Base-by-base conservation (phyloP, 2,329 filamentous ascomycete species). In the Ophiostoma sp. region DNA sequence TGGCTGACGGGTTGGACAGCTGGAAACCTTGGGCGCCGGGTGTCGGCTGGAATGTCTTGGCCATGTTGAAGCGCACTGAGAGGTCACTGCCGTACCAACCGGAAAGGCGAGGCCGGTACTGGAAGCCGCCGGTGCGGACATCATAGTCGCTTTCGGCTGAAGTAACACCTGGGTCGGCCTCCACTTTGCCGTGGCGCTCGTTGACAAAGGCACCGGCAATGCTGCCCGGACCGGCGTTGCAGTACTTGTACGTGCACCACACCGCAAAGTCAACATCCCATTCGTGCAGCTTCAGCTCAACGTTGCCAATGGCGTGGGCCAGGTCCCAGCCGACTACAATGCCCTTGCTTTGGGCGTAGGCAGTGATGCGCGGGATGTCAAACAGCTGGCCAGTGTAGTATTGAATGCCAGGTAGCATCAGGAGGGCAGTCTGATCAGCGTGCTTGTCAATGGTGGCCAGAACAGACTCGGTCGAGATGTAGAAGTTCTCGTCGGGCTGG, bases 171-270 rank as follows among this genome's bases (percentile, higher is more conserved):
- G 15, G 28, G 36, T 28, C 11, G 3, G 45, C 9, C 45, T 83
- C 81, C 12, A 93, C 89, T 31, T 81, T 80, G 55, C 91, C 90
- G 79, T 97, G 92, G 52, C 84, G 86, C 79, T 93, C 89, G 80
- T 97, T 93, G 9, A 97, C 92, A 77, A 94, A 97, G 0, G 91
- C 84, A 0, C 92, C 94, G 0, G 89, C 93, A 76, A 97, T 97
- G 19, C 90, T 87, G 3, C 94, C 94, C 0, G 94, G 93, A 0
- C 94, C 94, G 33, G 91, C 90, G 80, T 97, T 97, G 80, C 97
- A 88, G 83, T 97, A 97, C 83, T 97, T 97, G 86, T 97, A 97
- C 22, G 91, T 95, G 82, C 94, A 97, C 94, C 94, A 97, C 71
- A 89, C 93, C 19, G 95, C 94, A 78, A 97, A 97, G 81, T 97